Evolutionary conservation across 1,139 yeast species (phyloP), one percentile per base, ranked within the genome.

Genomic region (Suhomyces anneliseae): DNA sequence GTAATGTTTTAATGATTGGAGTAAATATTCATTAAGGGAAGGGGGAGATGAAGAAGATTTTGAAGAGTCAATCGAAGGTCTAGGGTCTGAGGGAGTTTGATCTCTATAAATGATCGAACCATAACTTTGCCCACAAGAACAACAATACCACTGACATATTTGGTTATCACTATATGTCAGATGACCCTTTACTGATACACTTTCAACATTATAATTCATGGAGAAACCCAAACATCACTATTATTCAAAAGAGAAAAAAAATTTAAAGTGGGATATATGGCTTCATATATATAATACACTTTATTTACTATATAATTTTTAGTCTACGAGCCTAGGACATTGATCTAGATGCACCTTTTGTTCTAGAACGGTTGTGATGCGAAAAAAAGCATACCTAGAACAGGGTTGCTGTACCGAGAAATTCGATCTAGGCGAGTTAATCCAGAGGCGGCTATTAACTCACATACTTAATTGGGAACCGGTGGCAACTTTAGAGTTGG

Each of bases 91-190:
- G 29, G 33, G 3, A n/a, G n/a, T 10, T 11, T 38, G 40, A 11
- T 63, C 64, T 41, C 64, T 65, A 47, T 64, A 68, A 29, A 66
- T 60, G 7, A 76, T 66, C 14, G 73, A 65, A 2, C 82, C 82
- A 52, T 75, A 74, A 44, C 78, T 66, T 53, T 75, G 73, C n/a
- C 80, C 81, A 56, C 82, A 77, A 36, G 74, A 73, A 52, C 82
- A 77, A 50, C 82, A 77, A 56, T 74, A 76, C 82, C 82, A 77
- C 53, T 77, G 81, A 51, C 78, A 70, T 8, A 77, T 76, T 50
- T 71, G 71, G 54, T 72, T 68, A 31, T 58, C 58, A 50, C 47
- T 45, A 19, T 46, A 46, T 36, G 38, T 27, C 34, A 29, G 46
- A 7, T 12, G 39, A 29, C 38, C 33, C 27, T 19, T 15, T 34